Evolutionary conservation across 2,329 filamentous ascomycete genomes (phyloP), one percentile per base, ranked within the genome.

Genomic region (Coniochaeta ligniaria): DNA sequence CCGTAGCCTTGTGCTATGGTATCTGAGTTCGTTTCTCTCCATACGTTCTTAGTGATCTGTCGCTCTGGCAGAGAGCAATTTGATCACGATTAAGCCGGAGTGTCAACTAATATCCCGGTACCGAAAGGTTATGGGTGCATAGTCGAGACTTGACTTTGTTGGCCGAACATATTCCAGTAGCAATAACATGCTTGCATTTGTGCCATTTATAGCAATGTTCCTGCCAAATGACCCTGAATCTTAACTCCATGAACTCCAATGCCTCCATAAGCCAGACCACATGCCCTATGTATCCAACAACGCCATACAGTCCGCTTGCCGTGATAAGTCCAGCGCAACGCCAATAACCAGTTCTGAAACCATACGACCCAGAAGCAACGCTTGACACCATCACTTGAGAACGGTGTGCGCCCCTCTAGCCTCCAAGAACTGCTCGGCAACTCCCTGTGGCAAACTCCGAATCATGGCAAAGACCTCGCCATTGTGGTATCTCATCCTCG

Each of bases 1-100:
- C 80, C 77, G 71, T 70, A 76, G 77, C 75, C 70, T 67, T 67
- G 68, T 70, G 77, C 78, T 77, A 74, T 80, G 80, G 84, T 82
- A 83, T 87, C 85, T 85, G 84, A 84, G 82, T 79, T 70, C 73
- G 28, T 80, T 36, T 36, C 3, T 75, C 73, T 71, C 82, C 75
- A 82, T 91, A 87, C 88, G 81, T 80, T 84, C 83, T 92, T 90
- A 90, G 92, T 95, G 89, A 81, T 82, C 83, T 83, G 87, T 89
- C 85, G 82, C 66, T 66, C 43, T 74, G 91, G 92, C 92, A 89
- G 81, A 96, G 84, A 96, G 75, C 74, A 84, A 45, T 17, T 31
- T 36, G 89, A 91, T 91, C 90, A 88, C 91, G 89, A 96, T 95
- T 96, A 96, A 97, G 93, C 93, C 92, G 93, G 93, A 96, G 92